Percentiles rank a stretch among this genome's conserved stretches.
These are phyloP conservation scores for Phaeolepiota aurea DNA, from an alignment of 768 basidiomycete genomes.

Conservation along the genomic window DNA sequence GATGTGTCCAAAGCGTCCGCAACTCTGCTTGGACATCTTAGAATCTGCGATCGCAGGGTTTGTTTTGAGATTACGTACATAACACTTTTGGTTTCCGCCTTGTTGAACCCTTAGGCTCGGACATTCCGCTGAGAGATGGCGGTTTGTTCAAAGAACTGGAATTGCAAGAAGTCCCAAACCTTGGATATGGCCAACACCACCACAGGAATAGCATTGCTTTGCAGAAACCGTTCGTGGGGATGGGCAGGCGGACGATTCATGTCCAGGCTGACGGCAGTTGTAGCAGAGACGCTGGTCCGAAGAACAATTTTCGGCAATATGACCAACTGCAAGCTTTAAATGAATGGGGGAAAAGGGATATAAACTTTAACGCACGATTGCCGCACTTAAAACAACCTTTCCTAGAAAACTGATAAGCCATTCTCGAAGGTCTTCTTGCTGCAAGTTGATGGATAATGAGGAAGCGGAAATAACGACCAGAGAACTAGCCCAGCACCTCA, in stretches of 20 bases:
- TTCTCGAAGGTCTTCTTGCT: slow-evolving; percentile 26
- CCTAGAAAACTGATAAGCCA: slow-evolving; percentile 79
- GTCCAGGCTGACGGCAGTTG: slow-evolving; percentile 92
- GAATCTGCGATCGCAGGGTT: too few relatives aligned
- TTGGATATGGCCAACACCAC: slow-evolving; percentile 86
- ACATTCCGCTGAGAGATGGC: slow-evolving; percentile 53
- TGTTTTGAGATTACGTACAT: too few relatives aligned
- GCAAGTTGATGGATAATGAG: too few relatives aligned
- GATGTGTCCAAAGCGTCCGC: slow-evolving; percentile 78
- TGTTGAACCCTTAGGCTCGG: slow-evolving; percentile 68
- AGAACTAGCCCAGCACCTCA: too few relatives aligned
- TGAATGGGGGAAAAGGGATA: slow-evolving; percentile 6
- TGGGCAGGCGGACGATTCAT: slow-evolving; percentile 84
- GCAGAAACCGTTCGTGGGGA: slow-evolving; percentile 74
- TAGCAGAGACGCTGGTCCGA: slow-evolving; percentile 88
- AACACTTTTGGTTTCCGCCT: slow-evolving; percentile 70
- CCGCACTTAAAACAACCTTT: slow-evolving; percentile 94
- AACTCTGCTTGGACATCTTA: slow-evolving; percentile 56
- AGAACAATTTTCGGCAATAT: slow-evolving; percentile 88
- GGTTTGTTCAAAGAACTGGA: not conserved
- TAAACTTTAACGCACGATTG: slow-evolving; percentile 53
- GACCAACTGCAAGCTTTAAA: slow-evolving; percentile 54
- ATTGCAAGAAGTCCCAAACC: slow-evolving; percentile 16
- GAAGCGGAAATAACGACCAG: too few relatives aligned
- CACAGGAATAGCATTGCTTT: slow-evolving; percentile 91